Evolutionary conservation across 1,139 yeast genomes (phyloP).

Genomic region (Suhomyces chickasaworum): DNA sequence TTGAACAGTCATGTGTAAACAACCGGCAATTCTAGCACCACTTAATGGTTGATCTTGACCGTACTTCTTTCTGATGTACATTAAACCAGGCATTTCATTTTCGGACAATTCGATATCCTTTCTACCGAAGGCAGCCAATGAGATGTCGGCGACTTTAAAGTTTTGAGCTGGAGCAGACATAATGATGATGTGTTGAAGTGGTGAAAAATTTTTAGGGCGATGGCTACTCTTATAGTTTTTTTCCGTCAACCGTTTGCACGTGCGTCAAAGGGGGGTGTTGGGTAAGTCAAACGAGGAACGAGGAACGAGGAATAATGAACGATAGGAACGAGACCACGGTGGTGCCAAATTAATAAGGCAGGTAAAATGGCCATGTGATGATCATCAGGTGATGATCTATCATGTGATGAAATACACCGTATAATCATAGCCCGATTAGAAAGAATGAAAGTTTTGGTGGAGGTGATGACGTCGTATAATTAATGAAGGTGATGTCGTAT

Average conservation of each 20-base stretch:
- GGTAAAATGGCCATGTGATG: constrained; percentile 1
- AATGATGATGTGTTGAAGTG: not conserved
- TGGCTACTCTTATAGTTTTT: constrained; percentile 10
- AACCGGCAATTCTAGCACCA: constrained; percentile 99
- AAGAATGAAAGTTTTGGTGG: not conserved
- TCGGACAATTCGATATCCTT: constrained; percentile 99
- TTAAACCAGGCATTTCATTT: constrained; percentile 99
- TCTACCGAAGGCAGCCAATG: constrained; percentile 99
- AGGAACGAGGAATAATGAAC: too few species aligned
- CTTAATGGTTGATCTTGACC: constrained; percentile 92
- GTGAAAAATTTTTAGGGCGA: constrained; percentile 9
- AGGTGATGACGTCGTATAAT: too few species aligned
- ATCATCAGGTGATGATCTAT: not conserved
- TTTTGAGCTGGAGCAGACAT: constrained; percentile 34
- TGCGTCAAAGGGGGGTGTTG: constrained; percentile 3
- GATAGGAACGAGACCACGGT: not conserved
- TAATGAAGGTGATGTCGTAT: not conserved
- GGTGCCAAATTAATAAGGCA: not conserved
- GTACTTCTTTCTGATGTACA: constrained; percentile 95
- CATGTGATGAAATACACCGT: too few species aligned
- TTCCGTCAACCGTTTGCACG: constrained; percentile 4
- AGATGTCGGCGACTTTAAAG: constrained; percentile 97
- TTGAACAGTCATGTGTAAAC: constrained; percentile 99
- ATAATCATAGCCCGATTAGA: too few species aligned
- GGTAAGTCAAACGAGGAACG: constrained; percentile 1